Base-by-base conservation (phyloP, 805 yeast genomes). In the Clavispora phyllophila region DNA sequence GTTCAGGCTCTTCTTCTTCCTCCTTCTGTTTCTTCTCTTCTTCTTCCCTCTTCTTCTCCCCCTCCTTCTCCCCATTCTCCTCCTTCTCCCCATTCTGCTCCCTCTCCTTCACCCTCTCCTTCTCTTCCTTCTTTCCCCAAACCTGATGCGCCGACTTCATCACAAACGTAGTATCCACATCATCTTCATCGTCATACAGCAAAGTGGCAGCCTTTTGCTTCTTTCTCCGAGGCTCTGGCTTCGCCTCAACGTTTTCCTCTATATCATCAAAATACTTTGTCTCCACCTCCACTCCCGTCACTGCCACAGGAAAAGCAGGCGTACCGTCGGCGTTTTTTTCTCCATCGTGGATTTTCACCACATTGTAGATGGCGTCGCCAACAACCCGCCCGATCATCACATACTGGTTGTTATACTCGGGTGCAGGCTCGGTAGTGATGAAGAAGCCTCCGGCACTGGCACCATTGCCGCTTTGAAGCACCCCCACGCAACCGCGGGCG, bases 401-500 rank as follows among this genome's bases (percentile, higher is more conserved):
- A 38, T 12, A 79, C 69, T 47, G 65, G 23, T 68, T 61, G 47
- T 70, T 66, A 41, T 72, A 62, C 31, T 70, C 72, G 6, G 76
- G 74, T 10, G 73, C 49, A 12, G 74, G 74, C 7, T 60, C 66
- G 39, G 73, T 54, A 1, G 85, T 77, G 15, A 59, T 55, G 40
- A 62, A 57, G 43, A 65, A 63, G 10, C 61, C 56, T 37, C 60
- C 66, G 9, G 60, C 58, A 8, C 51, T 47, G 18, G 49, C 44
- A 7, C 56, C 42, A 26, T 54, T 43, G 17, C 48, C 48, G 9
- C 37, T 40, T 10, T 57, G 66, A 10, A 76, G 76, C 49, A 73
- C 66, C 0, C 81, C 87, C 2, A 84, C 47, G 8, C 76, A 55
- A 0, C 88, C 89, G 39, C 83, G 66, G 32, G 68, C 65, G 29